Evolutionary conservation across 202 grass and related monocot genomes (phyloP).

Genomic region (Panicum hallii): DNA sequence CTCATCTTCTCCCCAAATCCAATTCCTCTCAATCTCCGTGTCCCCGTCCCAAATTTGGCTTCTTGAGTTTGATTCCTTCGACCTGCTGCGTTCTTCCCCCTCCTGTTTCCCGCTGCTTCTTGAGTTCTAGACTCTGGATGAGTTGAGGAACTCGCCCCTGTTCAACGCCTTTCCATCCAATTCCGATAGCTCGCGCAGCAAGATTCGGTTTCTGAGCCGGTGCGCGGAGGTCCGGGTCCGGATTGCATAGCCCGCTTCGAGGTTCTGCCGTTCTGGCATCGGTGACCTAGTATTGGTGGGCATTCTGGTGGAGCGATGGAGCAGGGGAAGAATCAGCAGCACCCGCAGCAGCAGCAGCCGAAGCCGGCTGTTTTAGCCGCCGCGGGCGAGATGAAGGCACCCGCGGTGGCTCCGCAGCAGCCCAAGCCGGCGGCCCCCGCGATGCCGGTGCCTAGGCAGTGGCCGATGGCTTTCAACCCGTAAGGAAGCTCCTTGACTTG

Average conservation of each 20-base stretch:
- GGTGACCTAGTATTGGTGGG: conserved; percentile 46
- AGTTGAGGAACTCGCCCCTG: conserved; percentile 25
- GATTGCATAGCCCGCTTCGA: conserved; percentile 25
- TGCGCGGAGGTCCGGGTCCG: not conserved
- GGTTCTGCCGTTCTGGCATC: conserved; percentile 38
- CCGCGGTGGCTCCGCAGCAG: conserved; percentile 19
- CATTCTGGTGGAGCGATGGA: conserved; percentile 52
- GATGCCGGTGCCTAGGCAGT: conserved; percentile 30
- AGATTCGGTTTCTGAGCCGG: conserved; percentile 44
- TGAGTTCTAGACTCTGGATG: conserved; percentile 24
- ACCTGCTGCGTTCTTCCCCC: conserved; percentile 19
- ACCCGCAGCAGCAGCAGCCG: conserved; percentile 18
- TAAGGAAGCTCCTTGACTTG: conserved; percentile 40
- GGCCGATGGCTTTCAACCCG: conserved; percentile 53
- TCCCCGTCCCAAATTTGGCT: conserved; percentile 11
- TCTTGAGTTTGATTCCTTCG: conserved; percentile 34
- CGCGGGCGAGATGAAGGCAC: conserved; percentile 24
- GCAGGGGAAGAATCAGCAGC: conserved; percentile 47
- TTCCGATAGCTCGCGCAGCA: conserved; percentile 11
- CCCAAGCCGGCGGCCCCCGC: conserved; percentile 32
- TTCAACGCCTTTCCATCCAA: conserved; percentile 38
- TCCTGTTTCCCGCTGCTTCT: conserved; percentile 25
- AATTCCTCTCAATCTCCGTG: not conserved
- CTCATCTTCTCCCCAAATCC: conserved; percentile 9
- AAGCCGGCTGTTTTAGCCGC: not conserved